phyloP scores from a whole-genome alignment of 2,329 filamentous ascomycete genomes.

The Penicillium thymicola region DNA sequence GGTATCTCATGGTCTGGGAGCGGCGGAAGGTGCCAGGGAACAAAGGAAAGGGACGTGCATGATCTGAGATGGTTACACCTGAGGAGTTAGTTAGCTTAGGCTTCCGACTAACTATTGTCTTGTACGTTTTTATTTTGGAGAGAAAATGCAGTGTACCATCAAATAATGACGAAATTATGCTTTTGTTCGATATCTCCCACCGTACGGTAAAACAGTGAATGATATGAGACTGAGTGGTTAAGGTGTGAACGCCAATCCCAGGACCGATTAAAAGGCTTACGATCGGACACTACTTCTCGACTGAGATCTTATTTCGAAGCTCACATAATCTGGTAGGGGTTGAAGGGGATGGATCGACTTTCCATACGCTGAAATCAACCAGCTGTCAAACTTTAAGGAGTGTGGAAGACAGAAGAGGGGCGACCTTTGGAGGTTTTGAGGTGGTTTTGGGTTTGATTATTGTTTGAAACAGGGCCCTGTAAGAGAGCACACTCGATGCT shows the following conservation, averaged over 20 bases:
- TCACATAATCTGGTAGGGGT: background rate
- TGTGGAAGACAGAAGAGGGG: background rate
- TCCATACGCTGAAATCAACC: background rate
- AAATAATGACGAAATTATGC: constrained; percentile 15
- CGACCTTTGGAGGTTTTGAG: background rate
- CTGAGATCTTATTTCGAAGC: background rate
- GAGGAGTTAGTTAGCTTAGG: background rate
- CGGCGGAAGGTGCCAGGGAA: constrained; percentile 56
- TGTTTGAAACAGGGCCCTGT: background rate
- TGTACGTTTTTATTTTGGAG: background rate
- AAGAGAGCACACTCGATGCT: background rate
- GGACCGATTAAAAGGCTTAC: background rate
- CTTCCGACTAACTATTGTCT: background rate
- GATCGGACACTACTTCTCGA: background rate
- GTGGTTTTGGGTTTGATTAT: background rate
- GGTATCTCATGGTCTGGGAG: constrained; percentile 96
- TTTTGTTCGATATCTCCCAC: background rate
- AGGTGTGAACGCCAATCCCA: background rate
- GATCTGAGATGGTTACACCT: background rate
- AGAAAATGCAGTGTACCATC: constrained; percentile 11
- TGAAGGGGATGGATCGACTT: background rate
- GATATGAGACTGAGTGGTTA: no score
- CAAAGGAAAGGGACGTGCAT: constrained; percentile 36
- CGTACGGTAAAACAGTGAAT: background rate
- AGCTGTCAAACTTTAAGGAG: background rate